Evolutionary conservation across 139 green algal species (phyloP).

Genomic region (Closterium sp.): DNA sequence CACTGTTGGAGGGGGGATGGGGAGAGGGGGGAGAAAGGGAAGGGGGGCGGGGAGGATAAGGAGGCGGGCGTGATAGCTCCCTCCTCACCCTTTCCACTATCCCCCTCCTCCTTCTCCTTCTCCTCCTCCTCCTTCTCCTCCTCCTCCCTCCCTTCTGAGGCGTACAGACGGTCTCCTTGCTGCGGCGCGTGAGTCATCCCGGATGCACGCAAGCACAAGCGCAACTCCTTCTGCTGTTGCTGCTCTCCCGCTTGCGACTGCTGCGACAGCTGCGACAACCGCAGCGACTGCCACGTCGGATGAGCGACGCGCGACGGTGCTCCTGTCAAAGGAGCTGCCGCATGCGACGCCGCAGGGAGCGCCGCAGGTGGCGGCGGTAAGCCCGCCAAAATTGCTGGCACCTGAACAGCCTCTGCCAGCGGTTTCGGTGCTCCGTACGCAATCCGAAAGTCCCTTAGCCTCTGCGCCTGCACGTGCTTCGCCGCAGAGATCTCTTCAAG

Average conservation of each 20-base stretch:
- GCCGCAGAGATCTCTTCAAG: background rate
- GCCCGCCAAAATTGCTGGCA: background rate
- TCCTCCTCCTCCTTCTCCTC: background rate
- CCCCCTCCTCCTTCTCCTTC: background rate
- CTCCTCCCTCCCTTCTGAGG: background rate
- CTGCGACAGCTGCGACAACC: background rate
- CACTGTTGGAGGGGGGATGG: too few relatives aligned
- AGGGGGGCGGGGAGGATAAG: background rate
- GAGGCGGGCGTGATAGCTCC: background rate
- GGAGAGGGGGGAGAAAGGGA: background rate
- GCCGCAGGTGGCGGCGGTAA: background rate
- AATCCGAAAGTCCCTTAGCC: background rate
- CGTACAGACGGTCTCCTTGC: background rate
- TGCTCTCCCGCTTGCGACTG: background rate
- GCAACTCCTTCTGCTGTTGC: background rate
- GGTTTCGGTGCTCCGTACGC: background rate
- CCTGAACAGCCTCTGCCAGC: too few relatives aligned
- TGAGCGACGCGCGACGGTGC: background rate
- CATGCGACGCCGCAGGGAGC: background rate
- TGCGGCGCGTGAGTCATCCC: background rate
- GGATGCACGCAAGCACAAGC: background rate
- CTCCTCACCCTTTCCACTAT: background rate
- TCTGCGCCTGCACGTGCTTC: background rate
- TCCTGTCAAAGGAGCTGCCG: background rate
- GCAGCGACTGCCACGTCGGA: background rate